Conservation (phyloP, 2,329 filamentous ascomycete genomes). For the Stachybotrys chartarum region DNA sequence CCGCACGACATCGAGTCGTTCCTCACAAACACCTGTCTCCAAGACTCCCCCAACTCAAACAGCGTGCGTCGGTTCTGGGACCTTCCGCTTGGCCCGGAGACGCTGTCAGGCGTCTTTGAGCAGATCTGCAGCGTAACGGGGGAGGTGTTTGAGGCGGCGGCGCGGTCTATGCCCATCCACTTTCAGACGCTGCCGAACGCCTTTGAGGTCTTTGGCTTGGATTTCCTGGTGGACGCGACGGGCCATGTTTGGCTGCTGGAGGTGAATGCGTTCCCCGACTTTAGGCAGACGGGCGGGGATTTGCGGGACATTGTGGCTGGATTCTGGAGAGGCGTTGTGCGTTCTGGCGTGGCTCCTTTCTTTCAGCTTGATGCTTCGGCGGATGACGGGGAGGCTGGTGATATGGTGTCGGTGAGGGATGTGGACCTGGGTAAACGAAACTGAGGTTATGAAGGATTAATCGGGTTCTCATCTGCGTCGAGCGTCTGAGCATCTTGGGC, state of each 20-base stretch:
- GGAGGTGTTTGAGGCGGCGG: conserved; percentile 81
- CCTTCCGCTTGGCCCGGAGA: conserved; percentile 38
- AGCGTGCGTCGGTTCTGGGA: conserved; percentile 72
- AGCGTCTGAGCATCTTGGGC: too few species aligned
- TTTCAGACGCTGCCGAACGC: conserved; percentile 85
- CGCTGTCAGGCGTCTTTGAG: conserved; percentile 58
- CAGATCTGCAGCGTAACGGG: conserved; percentile 70
- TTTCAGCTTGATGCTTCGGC: conserved; percentile 37
- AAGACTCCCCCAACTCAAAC: conserved; percentile 52
- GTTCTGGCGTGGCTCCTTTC: conserved; percentile 59
- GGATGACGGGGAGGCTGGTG: conserved; percentile 19
- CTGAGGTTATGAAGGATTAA: not conserved
- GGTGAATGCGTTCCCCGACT: conserved; percentile 94
- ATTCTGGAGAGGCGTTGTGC: conserved; percentile 69
- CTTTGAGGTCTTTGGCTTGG: conserved; percentile 87
- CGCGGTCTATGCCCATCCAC: conserved; percentile 75
- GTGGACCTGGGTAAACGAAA: conserved; percentile 43
- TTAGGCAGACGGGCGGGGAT: conserved; percentile 83
- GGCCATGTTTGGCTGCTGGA: conserved; percentile 73
- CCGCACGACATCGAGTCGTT: conserved; percentile 58
- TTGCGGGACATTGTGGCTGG: conserved; percentile 64
- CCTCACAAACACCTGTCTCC: conserved; percentile 92
- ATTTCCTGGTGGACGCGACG: conserved; percentile 71
- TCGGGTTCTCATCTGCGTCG: too few species aligned
- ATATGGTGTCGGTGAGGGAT: conserved; percentile 45